A percentile compares a stretch with the other conserved stretches of the same genome.
Evolutionary conservation across 345 rosid species (phyloP).

Genomic region (Excoecaria agallocha): DNA sequence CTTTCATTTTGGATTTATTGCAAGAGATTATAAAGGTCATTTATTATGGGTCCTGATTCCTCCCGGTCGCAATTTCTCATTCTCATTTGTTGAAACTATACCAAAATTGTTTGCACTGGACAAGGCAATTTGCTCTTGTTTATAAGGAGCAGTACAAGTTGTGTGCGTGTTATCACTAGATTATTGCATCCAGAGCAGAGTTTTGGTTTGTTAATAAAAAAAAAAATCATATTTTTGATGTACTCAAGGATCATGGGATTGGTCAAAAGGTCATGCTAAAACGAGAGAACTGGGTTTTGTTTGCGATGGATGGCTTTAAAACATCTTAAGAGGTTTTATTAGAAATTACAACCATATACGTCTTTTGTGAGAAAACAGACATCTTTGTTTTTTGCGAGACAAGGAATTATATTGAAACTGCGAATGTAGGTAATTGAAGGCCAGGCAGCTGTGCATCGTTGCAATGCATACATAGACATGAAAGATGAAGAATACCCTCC

Average conservation of each 20-base stretch:
- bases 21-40: not conserved
- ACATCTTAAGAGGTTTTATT: not conserved
- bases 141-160: not conserved
- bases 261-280: not conserved
- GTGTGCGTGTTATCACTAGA: not conserved
- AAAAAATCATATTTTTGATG: not conserved
- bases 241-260: not conserved
- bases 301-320: too few relatives aligned
- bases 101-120: not conserved
- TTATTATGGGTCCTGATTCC: not conserved
- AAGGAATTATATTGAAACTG: not conserved
- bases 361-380: too few relatives aligned
- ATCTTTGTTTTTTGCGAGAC: too few relatives aligned
- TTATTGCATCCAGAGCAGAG: not conserved
- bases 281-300: not conserved
- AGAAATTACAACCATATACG: not conserved
- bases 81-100: not conserved
- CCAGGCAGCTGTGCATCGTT: constrained; percentile 64
- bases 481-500: constrained; percentile 42
- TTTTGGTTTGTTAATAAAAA: not conserved
- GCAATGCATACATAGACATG: constrained; percentile 50
- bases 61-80: not conserved
- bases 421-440: constrained; percentile 55
- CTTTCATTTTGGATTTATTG: not conserved
- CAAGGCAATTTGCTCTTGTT: not conserved